A percentile compares a stretch with the other conserved stretches of the same genome.
Evolutionary conservation across 305 asterid species (phyloP).

Genomic region (Fraxinus ornus): DNA sequence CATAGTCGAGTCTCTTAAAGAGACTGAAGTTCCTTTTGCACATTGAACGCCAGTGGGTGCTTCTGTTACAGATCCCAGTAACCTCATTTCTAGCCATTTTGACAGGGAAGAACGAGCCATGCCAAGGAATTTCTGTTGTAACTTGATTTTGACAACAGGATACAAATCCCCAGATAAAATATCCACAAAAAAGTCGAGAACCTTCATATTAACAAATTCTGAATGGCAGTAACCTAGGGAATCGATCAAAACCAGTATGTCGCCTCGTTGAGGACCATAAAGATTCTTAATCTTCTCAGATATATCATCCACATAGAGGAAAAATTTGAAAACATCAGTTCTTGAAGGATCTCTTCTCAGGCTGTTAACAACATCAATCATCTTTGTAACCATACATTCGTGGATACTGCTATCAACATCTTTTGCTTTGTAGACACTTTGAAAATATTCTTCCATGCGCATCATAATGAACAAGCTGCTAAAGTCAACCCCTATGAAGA

Average conservation of each 20-base stretch:
- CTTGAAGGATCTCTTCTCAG: slow-evolving; percentile 60
- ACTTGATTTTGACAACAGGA: slow-evolving; percentile 55
- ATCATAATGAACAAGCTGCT: slow-evolving; percentile 67
- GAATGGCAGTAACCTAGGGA: slow-evolving; percentile 69
- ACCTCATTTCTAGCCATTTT: slow-evolving; percentile 84
- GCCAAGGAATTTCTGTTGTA: slow-evolving; percentile 68
- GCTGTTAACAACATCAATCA: slow-evolving; percentile 62
- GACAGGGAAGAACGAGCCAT: slow-evolving; percentile 65
- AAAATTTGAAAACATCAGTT: slow-evolving; percentile 45
- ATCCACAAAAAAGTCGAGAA: slow-evolving; percentile 78
- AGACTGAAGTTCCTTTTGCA: slow-evolving; percentile 57
- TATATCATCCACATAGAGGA: slow-evolving; percentile 56
- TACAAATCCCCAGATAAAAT: slow-evolving; percentile 60
- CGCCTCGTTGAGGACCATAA: slow-evolving; percentile 58
- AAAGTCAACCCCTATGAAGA: slow-evolving; percentile 61
- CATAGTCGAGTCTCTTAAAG: slow-evolving; percentile 77
- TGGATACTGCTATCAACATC: slow-evolving; percentile 57
- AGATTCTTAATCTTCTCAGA: slow-evolving; percentile 52
- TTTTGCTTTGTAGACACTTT: slow-evolving; percentile 38
- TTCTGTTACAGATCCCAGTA: slow-evolving; percentile 64
- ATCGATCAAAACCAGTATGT: slow-evolving; percentile 77
- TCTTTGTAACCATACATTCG: slow-evolving; percentile 61
- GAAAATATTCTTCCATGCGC: slow-evolving; percentile 76
- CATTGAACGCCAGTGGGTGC: slow-evolving; percentile 38
- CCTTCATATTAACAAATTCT: slow-evolving; percentile 70